Base-by-base conservation (phyloP, 495 filamentous ascomycete genomes). In the Aspergillus bertholletiae region DNA sequence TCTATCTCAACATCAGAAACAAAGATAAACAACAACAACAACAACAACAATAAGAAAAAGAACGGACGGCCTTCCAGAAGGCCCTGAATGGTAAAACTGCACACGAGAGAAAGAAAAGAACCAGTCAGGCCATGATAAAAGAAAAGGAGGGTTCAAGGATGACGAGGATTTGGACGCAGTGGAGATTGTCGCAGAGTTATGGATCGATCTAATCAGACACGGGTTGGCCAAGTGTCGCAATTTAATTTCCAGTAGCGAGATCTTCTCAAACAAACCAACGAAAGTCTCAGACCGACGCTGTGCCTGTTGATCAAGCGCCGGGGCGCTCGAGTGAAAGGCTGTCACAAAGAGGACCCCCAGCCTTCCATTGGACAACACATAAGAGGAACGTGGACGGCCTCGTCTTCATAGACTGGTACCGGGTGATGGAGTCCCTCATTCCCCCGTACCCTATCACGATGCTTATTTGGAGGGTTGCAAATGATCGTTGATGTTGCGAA, bases 11-110 rank as follows among this genome's bases (percentile, higher is more conserved):
- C 30, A 6, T 37, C 34, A 37, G 13, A 15, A 37, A 15, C 5
- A n/a, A 12, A 11, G 30, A 3, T 58, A n/a, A 53, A 3, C 30
- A 6, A n/a, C 34, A 37, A n/a, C 5, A 37, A 15, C 5, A n/a
- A 12, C 2, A 12, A 3, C 58, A 53, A 21, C 53, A 17, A 51
- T 35, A 35, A 52, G 52, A 30, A 67, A 79, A 74, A 41, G 71
- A 75, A 68, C 61, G 75, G 72, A 78, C 68, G 62, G 71, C 72
- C 72, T 79, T 78, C 76, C 74, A 71, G 73, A 79, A 74, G 71
- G 62, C 74, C 60, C 46, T 65, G 55, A 56, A 46, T 59, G 53
- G 58, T 55, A 32, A 30, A 67, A 55, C 51, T 50, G 50, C 21
- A 51, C 49, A 49, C 56, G 47, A 56, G 59, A 57, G 45, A 30